These are phyloP conservation scores for Mariannaea elegans DNA, from an alignment of 2,329 filamentous ascomycete species.

Conservation along the genomic window DNA sequence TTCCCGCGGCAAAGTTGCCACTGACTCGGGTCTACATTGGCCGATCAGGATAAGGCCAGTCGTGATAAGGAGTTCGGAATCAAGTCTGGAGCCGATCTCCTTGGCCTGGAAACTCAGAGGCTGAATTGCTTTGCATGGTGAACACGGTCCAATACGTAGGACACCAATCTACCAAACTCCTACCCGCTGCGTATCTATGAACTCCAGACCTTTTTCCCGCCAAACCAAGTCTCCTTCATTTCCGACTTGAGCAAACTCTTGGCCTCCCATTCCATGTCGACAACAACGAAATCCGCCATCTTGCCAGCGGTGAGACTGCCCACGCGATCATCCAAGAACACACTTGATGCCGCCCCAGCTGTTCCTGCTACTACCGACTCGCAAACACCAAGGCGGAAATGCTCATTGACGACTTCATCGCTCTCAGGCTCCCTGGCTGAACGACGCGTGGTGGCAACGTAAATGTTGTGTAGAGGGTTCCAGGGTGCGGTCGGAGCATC, in stretches of 20 bases:
- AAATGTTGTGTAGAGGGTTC: conserved; percentile 61
- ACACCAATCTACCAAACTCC: too few species aligned
- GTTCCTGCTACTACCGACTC: conserved; percentile 62
- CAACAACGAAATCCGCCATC: conserved; percentile 62
- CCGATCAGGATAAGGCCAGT: conserved; percentile 20
- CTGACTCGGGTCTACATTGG: not conserved
- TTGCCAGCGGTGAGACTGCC: conserved; percentile 61
- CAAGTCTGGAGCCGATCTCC: conserved; percentile 19
- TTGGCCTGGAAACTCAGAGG: too few species aligned
- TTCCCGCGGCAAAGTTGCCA: not conserved
- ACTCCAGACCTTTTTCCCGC: conserved; percentile 52
- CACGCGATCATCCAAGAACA: conserved; percentile 57
- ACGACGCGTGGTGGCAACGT: conserved; percentile 63
- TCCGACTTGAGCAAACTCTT: conserved; percentile 55
- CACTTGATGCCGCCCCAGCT: conserved; percentile 61
- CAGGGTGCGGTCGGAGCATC: conserved; percentile 67
- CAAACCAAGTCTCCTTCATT: conserved; percentile 63
- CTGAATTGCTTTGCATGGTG: too few species aligned
- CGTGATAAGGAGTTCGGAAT: conserved; percentile 23
- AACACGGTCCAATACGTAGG: too few species aligned
- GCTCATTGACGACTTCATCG: conserved; percentile 56
- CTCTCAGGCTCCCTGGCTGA: conserved; percentile 58
- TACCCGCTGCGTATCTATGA: not conserved
- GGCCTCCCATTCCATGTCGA: conserved; percentile 58
- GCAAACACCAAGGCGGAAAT: conserved; percentile 60